Evolutionary conservation across 805 yeast species (phyloP).

Genomic region (Sugiyamaella boreocaroliniensis): DNA sequence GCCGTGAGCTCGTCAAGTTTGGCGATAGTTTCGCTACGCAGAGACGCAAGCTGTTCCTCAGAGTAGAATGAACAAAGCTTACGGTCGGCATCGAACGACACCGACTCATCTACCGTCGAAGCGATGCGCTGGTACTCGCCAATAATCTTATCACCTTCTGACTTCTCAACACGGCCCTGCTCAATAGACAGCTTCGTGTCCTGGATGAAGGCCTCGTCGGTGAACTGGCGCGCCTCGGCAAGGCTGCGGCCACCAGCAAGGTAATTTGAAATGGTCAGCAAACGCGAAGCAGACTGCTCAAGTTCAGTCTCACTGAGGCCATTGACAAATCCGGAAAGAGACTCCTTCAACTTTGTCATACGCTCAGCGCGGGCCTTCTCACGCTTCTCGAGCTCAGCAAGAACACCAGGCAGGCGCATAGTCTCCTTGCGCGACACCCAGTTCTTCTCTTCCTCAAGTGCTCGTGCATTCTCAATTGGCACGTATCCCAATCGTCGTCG

Average conservation of each 20-base stretch:
- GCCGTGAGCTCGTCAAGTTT: constrained; percentile 11
- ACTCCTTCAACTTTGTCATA: constrained; percentile 28
- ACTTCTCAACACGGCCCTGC: constrained; percentile 22
- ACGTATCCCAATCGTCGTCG: constrained; percentile 75
- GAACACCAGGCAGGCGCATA: constrained; percentile 47
- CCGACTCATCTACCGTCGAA: constrained; percentile 36
- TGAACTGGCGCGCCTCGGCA: constrained; percentile 52
- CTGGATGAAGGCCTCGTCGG: constrained; percentile 42
- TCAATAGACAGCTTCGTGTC: constrained; percentile 36
- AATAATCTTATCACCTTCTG: constrained; percentile 29
- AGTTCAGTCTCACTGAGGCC: constrained; percentile 29
- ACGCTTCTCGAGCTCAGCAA: constrained; percentile 37
- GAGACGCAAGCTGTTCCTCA: constrained; percentile 28
- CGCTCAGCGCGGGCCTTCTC: constrained; percentile 34
- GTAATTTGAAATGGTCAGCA: constrained; percentile 47
- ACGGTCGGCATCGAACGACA: constrained; percentile 43
- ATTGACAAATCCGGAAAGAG: constrained; percentile 27
- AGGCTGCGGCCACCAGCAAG: constrained; percentile 52
- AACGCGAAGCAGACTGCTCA: constrained; percentile 43
- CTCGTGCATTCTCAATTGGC: constrained; percentile 42
- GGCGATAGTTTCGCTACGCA: constrained; percentile 25
- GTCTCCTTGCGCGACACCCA: constrained; percentile 63
- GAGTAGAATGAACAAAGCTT: constrained; percentile 37
- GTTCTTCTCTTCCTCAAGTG: constrained; percentile 52
- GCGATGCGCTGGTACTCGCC: constrained; percentile 27